Evolutionary conservation across 805 yeast species (phyloP).

Genomic region (Kodamaea jinghongensis): DNA sequence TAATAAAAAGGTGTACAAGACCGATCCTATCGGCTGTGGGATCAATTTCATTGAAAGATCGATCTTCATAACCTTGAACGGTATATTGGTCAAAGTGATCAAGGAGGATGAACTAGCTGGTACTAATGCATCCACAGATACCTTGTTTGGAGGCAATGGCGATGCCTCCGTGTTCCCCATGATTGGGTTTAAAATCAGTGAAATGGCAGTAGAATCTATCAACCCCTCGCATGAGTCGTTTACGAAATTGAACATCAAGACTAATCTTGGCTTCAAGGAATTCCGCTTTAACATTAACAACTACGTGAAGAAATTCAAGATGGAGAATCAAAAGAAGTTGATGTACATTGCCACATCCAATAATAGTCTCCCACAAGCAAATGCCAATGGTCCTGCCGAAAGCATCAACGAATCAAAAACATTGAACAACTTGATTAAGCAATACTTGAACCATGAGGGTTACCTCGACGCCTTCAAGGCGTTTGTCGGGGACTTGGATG

Average conservation of each 20-base stretch:
- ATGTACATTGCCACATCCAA: slow-evolving; percentile 16
- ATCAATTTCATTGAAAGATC: slow-evolving; percentile 62
- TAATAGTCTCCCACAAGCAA: slow-evolving; percentile 12
- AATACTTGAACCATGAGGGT: slow-evolving; percentile 40
- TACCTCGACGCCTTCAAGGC: slow-evolving; percentile 34
- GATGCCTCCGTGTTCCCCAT: slow-evolving; percentile 31
- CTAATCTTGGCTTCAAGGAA: slow-evolving; percentile 57
- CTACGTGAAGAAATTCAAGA: slow-evolving; percentile 48
- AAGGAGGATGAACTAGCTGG: slow-evolving; percentile 24
- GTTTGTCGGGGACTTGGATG: slow-evolving; percentile 29
- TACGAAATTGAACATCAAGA: slow-evolving; percentile 28
- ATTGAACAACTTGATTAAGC: slow-evolving; percentile 33
- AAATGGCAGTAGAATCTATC: slow-evolving; percentile 14
- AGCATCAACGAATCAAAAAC: slow-evolving; percentile 24
- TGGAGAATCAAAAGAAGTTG: slow-evolving; percentile 17
- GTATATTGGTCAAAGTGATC: slow-evolving; percentile 42
- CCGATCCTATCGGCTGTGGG: slow-evolving; percentile 81
- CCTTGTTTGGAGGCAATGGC: slow-evolving; percentile 16
- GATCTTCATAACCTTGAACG: slow-evolving; percentile 80
- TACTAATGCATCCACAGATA: slow-evolving; percentile 13
- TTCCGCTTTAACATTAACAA: slow-evolving; percentile 61
- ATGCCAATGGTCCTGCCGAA: slow-evolving; percentile 10
- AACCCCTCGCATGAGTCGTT: not conserved
- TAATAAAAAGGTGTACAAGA: slow-evolving; percentile 38
- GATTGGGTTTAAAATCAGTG: slow-evolving; percentile 31